Conservation (phyloP, 805 yeast genomes). For the Starmerella gropengiesseri region DNA sequence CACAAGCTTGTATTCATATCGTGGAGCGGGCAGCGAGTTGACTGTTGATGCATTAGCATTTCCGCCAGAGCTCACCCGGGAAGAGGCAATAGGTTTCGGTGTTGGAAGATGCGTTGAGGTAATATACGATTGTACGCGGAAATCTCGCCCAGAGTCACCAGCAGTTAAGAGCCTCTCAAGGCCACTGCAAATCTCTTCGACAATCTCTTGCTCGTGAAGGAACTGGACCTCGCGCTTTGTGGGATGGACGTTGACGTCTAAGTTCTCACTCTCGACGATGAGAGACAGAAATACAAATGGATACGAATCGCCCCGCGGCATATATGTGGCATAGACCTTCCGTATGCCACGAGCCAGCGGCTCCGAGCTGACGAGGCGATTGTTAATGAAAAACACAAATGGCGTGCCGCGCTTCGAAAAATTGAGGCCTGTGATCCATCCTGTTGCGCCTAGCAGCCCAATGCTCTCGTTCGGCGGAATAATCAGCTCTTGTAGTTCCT, state of each 20-base stretch:
- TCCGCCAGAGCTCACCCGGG: not conserved
- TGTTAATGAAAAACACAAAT: conserved; percentile 76
- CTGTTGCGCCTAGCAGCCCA: conserved; percentile 47
- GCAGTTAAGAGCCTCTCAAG: conserved; percentile 43
- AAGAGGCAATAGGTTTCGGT: conserved; percentile 29
- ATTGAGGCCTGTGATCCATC: conserved; percentile 61
- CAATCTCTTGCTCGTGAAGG: conserved; percentile 74
- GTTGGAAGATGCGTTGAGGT: not conserved
- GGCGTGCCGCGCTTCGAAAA: conserved; percentile 55
- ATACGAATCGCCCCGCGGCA: conserved; percentile 61
- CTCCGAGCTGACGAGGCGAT: conserved; percentile 72
- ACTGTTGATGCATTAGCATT: not conserved
- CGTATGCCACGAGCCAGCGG: conserved; percentile 60
- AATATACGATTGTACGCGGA: conserved; percentile 42
- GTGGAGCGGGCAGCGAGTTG: not conserved
- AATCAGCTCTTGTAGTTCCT: conserved; percentile 45
- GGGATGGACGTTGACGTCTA: conserved; percentile 94
- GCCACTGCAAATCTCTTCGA: conserved; percentile 43
- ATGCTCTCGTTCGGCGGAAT: conserved; percentile 27
- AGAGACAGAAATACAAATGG: conserved; percentile 71
- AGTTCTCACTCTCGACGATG: conserved; percentile 51
- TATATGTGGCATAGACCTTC: conserved; percentile 48
- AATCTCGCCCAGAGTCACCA: conserved; percentile 58
- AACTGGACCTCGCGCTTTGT: conserved; percentile 88
- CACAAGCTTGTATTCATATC: conserved; percentile 54